Base-by-base conservation (phyloP, 352 stramenopile species). In the Pythium aquatile region DNA sequence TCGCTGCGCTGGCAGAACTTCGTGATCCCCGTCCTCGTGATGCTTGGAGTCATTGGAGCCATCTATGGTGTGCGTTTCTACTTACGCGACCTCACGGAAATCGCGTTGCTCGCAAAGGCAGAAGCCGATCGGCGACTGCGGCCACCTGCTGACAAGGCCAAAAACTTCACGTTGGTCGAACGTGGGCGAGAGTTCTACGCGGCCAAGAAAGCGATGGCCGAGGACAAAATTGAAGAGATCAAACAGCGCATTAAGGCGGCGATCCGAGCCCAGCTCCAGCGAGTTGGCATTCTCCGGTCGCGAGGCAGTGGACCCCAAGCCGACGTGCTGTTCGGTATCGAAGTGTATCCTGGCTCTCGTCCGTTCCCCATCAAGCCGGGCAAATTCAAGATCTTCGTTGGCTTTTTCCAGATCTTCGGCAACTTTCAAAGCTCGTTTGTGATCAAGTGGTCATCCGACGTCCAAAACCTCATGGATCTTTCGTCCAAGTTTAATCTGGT, bases 351-450 rank as follows among this genome's bases (percentile, higher is more conserved):
- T 14, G 66, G 70, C 17, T 58, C 58, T 8, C 67, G 70, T 11
- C 70, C 58, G 29, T 90, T 89, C 40, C 79, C 78, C 1, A 75
- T 90, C 56, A 87, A 77, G 13, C 75, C 83, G 3, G 72, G 79
- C 67, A 92, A 92, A 47, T 73, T 92, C 65, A 92, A 92, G 63
- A 92, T 92, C 26, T 83, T 92, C 55, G 68, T 92, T 17, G 83
- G 83, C 4, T 92, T 92, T 55, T 92, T 92, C 60, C 83, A 92
- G 59, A 90, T 92, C 32, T 92, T 92, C 69, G 81, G 81, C 59
- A 90, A 88, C 37, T 90, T 92, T 30, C 78, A 79, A 16, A 79
- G 78, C 28, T 75, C 78, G 14, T 92, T 90, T 40, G 71, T 81
- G 29, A 72, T 90, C 32, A 90, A 88, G 47, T 92, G 81, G 81